Conservation (phyloP, 106 monocot genomes). For the Dactylorhiza incarnata region DNA sequence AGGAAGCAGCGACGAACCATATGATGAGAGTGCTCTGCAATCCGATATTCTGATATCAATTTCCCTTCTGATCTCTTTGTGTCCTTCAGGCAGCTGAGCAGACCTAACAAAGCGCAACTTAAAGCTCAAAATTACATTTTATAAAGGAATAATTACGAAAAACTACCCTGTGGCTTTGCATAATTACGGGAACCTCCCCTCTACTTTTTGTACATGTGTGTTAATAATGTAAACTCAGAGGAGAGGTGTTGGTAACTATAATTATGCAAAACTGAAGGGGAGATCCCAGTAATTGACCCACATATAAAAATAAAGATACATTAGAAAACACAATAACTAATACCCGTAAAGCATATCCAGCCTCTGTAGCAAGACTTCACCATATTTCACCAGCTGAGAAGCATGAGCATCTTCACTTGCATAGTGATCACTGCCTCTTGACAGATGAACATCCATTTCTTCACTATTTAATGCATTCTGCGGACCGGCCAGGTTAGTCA, state of each 20-base stretch:
- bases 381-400: constrained; percentile 43
- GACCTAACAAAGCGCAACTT: constrained; percentile 21
- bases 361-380: constrained; percentile 64
- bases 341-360: constrained; percentile 22
- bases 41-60: constrained; percentile 77
- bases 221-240: background rate
- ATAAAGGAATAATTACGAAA: no score
- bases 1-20: constrained; percentile 79
- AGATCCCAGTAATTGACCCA: background rate
- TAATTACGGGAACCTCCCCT: no score
- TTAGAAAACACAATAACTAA: background rate
- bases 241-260: no score
- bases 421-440: constrained; percentile 7
- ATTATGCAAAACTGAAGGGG: no score
- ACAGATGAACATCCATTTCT: constrained; percentile 11
- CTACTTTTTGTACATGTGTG: no score
- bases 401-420: constrained; percentile 40
- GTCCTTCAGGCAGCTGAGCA: constrained; percentile 11
- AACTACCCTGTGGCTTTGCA: no score
- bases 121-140: background rate
- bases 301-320: constrained; percentile 1
- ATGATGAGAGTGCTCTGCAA: constrained; percentile 73
- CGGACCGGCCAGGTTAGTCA: background rate
- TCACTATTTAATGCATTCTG: constrained; percentile 13
- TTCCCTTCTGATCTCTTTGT: constrained; percentile 51